These are phyloP conservation scores for Colletotrichum tropicale DNA, from an alignment of 2,329 filamentous ascomycete species.

Conservation along the genomic window DNA sequence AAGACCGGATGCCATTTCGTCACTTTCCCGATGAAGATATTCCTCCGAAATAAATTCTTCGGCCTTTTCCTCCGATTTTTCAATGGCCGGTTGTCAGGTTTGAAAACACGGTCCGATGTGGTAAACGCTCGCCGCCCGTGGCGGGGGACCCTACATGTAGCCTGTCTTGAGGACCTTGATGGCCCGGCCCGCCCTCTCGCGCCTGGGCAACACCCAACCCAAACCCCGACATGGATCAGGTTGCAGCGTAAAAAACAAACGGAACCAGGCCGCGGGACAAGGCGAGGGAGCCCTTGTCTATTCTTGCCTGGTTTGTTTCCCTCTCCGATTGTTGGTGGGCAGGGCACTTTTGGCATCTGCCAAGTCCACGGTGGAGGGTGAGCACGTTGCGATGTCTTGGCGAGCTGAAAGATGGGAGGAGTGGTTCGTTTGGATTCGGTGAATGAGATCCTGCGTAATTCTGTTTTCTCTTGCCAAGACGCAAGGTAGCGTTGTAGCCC, in stretches of 20 bases:
- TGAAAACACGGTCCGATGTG: no score
- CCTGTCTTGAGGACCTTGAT: constrained; percentile 11
- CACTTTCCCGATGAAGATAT: neutral
- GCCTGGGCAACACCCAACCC: neutral
- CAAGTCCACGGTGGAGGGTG: neutral
- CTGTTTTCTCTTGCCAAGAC: neutral
- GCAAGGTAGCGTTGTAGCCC: neutral
- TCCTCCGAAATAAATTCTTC: neutral
- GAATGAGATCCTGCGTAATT: neutral
- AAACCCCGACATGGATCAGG: neutral
- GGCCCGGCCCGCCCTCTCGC: constrained; percentile 12
- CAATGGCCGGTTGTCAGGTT: no score
- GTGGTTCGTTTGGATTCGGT: neutral
- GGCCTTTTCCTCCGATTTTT: neutral
- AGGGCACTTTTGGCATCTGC: neutral
- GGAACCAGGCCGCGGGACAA: neutral
- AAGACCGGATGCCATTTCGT: neutral
- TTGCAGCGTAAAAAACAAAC: neutral
- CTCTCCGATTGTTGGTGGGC: neutral
- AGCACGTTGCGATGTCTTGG: constrained; percentile 6
- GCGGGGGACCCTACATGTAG: neutral
- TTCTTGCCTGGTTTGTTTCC: neutral
- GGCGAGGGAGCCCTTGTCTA: neutral
- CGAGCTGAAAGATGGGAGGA: neutral
- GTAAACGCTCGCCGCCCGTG: no score